Base-by-base conservation (phyloP, 208 protist genomes). In the Tritrichomonas musculus region DNA sequence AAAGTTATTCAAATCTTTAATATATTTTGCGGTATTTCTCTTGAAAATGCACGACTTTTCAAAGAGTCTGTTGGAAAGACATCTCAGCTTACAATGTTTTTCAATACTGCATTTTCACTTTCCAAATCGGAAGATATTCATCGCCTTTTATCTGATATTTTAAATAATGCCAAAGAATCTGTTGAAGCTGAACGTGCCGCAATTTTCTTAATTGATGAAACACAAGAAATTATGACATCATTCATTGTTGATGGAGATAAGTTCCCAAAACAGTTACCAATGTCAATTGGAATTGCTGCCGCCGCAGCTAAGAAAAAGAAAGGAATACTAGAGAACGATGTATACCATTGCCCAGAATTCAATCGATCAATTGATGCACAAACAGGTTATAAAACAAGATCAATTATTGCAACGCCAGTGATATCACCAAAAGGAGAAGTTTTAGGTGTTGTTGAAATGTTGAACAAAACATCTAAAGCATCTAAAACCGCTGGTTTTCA, bases 191-290 rank as follows among this genome's bases (percentile, higher is more conserved):
- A 88, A 49, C 27, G 47, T 39, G 41, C 17, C 9, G n/a, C 77
- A 36, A n/a, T 88, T 33, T 88, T 88, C 77, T 47, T 88, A 11
- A 14, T 88, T 47, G 77, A 88, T 39, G 77, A 88, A 50, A 39
- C n/a, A 57, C 33, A 20, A 25, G 27, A 88, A 9, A 22, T 57
- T 9, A 17, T 88, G 8, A 88, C 77, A 60, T 39, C 77, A 39
- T 88, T 47, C n/a, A 57, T 88, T 11, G 77, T 47, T 17, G 77
- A 88, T 50, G 77, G 77, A 5, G 47, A 27, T 1, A 57, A 13
- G 11, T 30, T 88, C 22, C 77, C 77, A 57, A 27, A 41, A 57
- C 33, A 25, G 5, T n/a, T 88, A 11, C 77, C 77, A 39, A n/a
- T 88, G 4, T 57, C 27, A 22, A n/a, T 14, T 27, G 77, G 77